Conservation (phyloP, 352 stramenopile species). For the Globisporangium camurandrum region DNA sequence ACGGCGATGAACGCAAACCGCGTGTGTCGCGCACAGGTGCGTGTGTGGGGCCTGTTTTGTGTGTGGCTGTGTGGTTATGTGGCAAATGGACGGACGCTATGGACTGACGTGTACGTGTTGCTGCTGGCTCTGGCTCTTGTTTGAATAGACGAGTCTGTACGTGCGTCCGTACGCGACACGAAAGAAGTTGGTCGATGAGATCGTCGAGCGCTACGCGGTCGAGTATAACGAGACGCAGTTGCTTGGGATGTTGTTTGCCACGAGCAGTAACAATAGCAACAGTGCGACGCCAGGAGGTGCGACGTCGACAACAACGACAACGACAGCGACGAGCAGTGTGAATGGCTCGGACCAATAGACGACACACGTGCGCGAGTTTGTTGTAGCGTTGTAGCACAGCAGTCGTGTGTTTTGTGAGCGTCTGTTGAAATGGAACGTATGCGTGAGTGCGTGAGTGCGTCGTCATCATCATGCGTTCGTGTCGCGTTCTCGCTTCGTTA, state of each 20-base stretch:
- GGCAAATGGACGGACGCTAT: background rate
- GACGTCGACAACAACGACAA: background rate
- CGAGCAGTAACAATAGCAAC: background rate
- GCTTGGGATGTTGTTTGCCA: constrained; percentile 67
- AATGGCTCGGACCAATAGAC: background rate
- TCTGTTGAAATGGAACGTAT: too few species aligned
- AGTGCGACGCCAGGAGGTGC: background rate
- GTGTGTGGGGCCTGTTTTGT: background rate
- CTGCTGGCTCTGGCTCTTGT: constrained; percentile 8
- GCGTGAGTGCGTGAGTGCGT: too few species aligned
- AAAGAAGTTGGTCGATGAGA: constrained; percentile 85
- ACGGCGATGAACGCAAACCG: constrained; percentile 87
- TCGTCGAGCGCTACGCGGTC: constrained; percentile 77
- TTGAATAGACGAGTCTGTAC: constrained; percentile 66
- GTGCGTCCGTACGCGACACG: constrained; percentile 79
- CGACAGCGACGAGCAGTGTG: too few species aligned
- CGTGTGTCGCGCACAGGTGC: constrained; percentile 75
- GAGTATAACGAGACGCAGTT: constrained; percentile 85
- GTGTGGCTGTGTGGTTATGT: background rate
- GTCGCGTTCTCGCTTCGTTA: too few species aligned
- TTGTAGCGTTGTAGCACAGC: background rate
- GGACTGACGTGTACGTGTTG: background rate
- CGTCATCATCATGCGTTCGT: too few species aligned
- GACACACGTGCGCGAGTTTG: too few species aligned
- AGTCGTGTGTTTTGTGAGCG: background rate